Conservation (phyloP, 1,284 basidiomycete genomes). For the Papiliotrema fonsecae region DNA sequence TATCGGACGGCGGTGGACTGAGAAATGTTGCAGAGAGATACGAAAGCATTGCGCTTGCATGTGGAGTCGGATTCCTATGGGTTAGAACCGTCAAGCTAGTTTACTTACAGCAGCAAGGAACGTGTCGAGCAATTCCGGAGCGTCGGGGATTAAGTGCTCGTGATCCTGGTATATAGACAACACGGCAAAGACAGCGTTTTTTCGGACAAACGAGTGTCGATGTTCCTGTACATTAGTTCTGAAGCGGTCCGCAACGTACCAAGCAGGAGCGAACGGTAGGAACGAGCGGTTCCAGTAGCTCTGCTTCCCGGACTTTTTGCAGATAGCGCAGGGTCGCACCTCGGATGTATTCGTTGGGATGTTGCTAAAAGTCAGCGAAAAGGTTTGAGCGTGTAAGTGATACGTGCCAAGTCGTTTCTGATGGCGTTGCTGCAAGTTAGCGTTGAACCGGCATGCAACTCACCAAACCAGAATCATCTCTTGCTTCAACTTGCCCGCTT, state of each 20-base stretch:
- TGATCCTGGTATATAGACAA: slow-evolving; percentile 92
- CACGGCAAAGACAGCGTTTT: slow-evolving; percentile 96
- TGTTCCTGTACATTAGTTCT: slow-evolving; percentile 59
- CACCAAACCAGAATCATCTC: slow-evolving; percentile 99
- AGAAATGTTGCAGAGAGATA: slow-evolving; percentile 83
- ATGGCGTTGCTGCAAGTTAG: slow-evolving; percentile 74
- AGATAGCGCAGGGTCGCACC: slow-evolving; percentile 95
- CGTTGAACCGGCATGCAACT: slow-evolving; percentile 42
- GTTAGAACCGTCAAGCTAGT: background rate
- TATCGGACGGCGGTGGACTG: slow-evolving; percentile 91
- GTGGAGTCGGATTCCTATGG: slow-evolving; percentile 79
- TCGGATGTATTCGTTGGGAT: slow-evolving; percentile 99
- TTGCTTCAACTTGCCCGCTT: slow-evolving; percentile 95
- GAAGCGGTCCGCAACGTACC: slow-evolving; percentile 27
- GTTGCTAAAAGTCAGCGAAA: slow-evolving; percentile 69
- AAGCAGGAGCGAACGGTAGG: slow-evolving; percentile 90
- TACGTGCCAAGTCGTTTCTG: slow-evolving; percentile 84
- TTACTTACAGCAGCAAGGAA: slow-evolving; percentile 76
- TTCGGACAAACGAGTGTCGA: slow-evolving; percentile 95
- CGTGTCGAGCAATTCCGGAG: slow-evolving; percentile 91
- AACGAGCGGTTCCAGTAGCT: slow-evolving; percentile 92
- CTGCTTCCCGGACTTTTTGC: slow-evolving; percentile 90
- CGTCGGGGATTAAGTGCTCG: slow-evolving; percentile 93
- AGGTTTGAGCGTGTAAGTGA: too few species aligned
- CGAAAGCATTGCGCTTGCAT: slow-evolving; percentile 96